phyloP scores from a whole-genome alignment of 495 filamentous ascomycete species.

The Diplogelasinospora grovesii region DNA sequence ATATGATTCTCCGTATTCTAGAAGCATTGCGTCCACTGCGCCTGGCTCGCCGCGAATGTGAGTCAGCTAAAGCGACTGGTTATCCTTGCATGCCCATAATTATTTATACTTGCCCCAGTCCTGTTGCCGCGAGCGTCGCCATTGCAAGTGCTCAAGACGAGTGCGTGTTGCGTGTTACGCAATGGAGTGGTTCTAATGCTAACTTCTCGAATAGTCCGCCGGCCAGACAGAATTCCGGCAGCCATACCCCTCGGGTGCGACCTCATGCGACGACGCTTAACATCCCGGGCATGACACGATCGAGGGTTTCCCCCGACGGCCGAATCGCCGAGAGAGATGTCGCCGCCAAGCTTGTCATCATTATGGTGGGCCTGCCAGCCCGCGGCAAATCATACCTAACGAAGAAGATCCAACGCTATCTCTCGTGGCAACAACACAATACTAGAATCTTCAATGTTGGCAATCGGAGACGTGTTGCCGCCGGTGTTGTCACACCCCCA shows the following conservation, averaged over 20 bases:
- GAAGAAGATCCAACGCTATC: constrained; percentile 90
- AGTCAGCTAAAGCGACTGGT: too few species aligned
- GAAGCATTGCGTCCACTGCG: constrained; percentile 47
- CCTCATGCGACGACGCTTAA: constrained; percentile 78
- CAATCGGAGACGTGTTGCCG: constrained; percentile 75
- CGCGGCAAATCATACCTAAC: constrained; percentile 97
- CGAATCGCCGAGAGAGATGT: constrained; percentile 87
- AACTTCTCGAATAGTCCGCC: constrained; percentile 36
- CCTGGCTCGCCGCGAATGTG: constrained; percentile 49
- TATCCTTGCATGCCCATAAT: background rate
- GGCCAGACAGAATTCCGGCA: constrained; percentile 53
- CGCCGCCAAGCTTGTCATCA: constrained; percentile 89
- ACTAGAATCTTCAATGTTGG: constrained; percentile 96
- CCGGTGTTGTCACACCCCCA: constrained; percentile 39
- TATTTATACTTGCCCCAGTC: too few species aligned
- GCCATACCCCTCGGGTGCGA: constrained; percentile 53
- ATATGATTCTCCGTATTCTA: constrained; percentile 40
- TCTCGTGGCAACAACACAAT: constrained; percentile 96
- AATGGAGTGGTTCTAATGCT: constrained; percentile 13
- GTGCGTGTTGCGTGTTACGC: too few species aligned
- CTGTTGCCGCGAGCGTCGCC: too few species aligned
- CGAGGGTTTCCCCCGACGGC: constrained; percentile 89
- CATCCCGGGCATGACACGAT: constrained; percentile 83
- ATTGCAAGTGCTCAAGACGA: too few species aligned
- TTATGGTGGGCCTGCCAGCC: constrained; percentile 96